Evolutionary conservation across 116 monocot species (phyloP).

Genomic region (Posidonia oceanica): DNA sequence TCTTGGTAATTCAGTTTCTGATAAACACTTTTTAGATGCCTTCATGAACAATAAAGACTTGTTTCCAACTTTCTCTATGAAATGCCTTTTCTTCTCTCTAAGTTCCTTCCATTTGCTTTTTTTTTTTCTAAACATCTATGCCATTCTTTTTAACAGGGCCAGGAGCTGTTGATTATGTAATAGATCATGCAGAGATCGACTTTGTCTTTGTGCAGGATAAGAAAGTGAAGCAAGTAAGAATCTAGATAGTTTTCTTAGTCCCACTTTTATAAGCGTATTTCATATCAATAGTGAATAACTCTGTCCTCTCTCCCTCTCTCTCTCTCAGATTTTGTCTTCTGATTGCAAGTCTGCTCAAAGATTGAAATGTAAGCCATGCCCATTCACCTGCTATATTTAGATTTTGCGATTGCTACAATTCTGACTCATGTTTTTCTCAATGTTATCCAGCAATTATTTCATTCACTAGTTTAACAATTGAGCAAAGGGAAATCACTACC

Average conservation of each 20-base stretch:
- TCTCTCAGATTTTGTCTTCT: conserved; percentile 40
- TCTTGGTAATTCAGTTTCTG: conserved; percentile 37
- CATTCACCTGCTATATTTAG: not conserved
- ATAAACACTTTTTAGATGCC: not conserved
- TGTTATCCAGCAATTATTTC: conserved; percentile 46
- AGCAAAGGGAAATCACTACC: conserved; percentile 29
- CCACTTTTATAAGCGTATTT: not conserved
- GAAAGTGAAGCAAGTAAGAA: conserved; percentile 68
- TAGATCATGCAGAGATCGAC: conserved; percentile 82
- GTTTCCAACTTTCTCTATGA: too few relatives aligned
- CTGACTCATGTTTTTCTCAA: not conserved
- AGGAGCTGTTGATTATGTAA: conserved; percentile 68
- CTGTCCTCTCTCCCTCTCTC: not conserved
- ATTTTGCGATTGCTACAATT: too few relatives aligned
- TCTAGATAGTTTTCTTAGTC: not conserved
- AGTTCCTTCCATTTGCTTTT: not conserved
- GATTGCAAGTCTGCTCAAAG: conserved; percentile 22
- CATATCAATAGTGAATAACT: not conserved
- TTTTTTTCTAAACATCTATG: not conserved
- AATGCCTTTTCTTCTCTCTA: too few relatives aligned
- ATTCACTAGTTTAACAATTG: conserved; percentile 33
- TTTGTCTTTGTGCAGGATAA: conserved; percentile 80
- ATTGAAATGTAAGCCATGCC: conserved; percentile 45
- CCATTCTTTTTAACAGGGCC: conserved; percentile 30
- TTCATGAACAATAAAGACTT: not conserved